A percentile compares a stretch with the other conserved stretches of the same genome.
phyloP scores from a whole-genome alignment of 2,329 filamentous ascomycete genomes.

The Penicillium italicum region DNA sequence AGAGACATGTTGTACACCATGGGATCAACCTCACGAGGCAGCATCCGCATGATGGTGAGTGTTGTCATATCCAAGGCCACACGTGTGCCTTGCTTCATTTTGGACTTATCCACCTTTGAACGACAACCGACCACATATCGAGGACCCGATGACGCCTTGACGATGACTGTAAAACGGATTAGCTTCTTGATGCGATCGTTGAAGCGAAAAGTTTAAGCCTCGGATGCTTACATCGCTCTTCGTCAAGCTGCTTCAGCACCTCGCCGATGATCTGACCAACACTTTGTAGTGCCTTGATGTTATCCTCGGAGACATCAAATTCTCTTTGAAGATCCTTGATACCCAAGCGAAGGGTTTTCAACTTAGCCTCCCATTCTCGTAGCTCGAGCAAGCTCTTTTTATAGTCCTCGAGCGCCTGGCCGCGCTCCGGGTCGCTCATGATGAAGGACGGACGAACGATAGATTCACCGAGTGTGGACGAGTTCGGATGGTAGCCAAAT shows the following conservation, averaged over 20 bases:
- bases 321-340: constrained; percentile 95
- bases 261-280: constrained; percentile 99
- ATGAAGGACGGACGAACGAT: constrained; percentile 16
- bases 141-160: constrained; percentile 95
- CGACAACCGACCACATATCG: constrained; percentile 97
- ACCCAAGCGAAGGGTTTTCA: constrained; percentile 88
- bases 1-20: constrained; percentile 99
- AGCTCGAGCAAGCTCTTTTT: constrained; percentile 84
- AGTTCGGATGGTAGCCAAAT: neutral
- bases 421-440: constrained; percentile 53
- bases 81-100: constrained; percentile 96
- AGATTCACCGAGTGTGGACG: constrained; percentile 2
- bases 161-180: constrained; percentile 66
- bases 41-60: constrained; percentile 99
- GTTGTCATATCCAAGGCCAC: constrained; percentile 99
- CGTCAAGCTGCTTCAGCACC: constrained; percentile 96
- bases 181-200: constrained; percentile 13
- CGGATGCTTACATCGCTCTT: constrained; percentile 80
- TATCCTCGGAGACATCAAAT: constrained; percentile 95
- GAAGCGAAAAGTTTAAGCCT: constrained; percentile 4
- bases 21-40: constrained; percentile 95
- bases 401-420: constrained; percentile 72
- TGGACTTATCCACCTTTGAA: constrained; percentile 95
- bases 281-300: constrained; percentile 98
- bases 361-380: constrained; percentile 96